Percentiles rank a stretch among this genome's conserved stretches.
Conservation (phyloP, 441 rosid genomes). For the Raphanus hybrid region DNA sequence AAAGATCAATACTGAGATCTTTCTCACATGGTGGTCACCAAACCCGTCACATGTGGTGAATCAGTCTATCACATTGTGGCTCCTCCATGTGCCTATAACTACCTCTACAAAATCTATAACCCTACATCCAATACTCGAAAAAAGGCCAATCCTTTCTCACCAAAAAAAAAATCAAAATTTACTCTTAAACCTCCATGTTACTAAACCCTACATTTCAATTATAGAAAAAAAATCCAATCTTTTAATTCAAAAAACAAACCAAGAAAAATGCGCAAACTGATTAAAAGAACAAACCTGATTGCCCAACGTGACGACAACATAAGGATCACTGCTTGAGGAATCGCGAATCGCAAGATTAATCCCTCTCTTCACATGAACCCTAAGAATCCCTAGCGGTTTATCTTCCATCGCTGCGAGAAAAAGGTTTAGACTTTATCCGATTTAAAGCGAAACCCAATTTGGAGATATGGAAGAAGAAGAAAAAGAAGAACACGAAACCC, state of each 20-base stretch:
- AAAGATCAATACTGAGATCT: slow-evolving; percentile 33
- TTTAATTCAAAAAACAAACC: not conserved
- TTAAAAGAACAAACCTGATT: slow-evolving; percentile 43
- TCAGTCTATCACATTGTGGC: slow-evolving; percentile 17
- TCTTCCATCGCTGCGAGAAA: slow-evolving; percentile 46
- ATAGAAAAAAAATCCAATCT: not conserved
- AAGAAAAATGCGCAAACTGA: too few species aligned
- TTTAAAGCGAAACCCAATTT: slow-evolving; percentile 17
- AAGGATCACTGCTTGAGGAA: slow-evolving; percentile 58
- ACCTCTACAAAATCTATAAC: not conserved
- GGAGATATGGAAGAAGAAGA: not conserved
- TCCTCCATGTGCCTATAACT: slow-evolving; percentile 27
- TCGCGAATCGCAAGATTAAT: slow-evolving; percentile 63
- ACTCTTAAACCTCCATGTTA: not conserved
- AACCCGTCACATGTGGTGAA: slow-evolving; percentile 35
- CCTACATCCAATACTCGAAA: not conserved
- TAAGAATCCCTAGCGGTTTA: slow-evolving; percentile 49
- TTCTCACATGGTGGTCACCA: slow-evolving; percentile 40
- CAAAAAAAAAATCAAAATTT: not conserved
- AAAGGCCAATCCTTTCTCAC: slow-evolving; percentile 13
- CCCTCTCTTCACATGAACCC: slow-evolving; percentile 51
- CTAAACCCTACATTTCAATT: not conserved
- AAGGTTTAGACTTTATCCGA: not conserved
- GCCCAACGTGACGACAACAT: slow-evolving; percentile 49
- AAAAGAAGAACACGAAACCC: slow-evolving; percentile 1